Evolutionary conservation across 352 stramenopile genomes (phyloP), one percentile per base, ranked within the genome.

Genomic region (Phytophthora niederhauseri): DNA sequence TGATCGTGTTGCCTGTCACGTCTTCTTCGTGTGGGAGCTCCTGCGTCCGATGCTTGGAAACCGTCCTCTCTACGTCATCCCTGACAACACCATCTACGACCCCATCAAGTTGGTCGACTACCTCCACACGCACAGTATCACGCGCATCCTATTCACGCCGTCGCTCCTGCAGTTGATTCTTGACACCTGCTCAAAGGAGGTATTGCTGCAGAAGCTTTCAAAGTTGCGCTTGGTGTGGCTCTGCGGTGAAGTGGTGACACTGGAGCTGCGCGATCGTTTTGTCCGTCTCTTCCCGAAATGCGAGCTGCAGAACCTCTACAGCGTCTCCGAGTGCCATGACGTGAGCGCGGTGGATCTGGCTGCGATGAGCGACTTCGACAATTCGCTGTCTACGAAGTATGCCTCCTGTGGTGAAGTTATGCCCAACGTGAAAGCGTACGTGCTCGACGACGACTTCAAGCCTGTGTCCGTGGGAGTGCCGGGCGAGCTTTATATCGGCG

Each of bases 11-110:
- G 94, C 92, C 24, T 97, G 88, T 52, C 95, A 97, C 66, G 93
- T 98, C 19, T 98, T 98, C 70, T 98, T 98, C 64, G 91, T 98
- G 3, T 98, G 95, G 95, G 95, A 98, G 62, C 72, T 97, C 50
- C 73, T 98, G 14, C 87, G 94, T 6, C 92, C 95, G 26, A 81
- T 98, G 64, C 85, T 98, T 34, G 81, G 89, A 34, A 97, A 97
- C 64, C 79, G 83, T 60, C 85, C 89, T n/a, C 78, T 97, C 36
- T 93, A 98, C 58, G 77, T 98, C 61, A 97, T 98, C 61, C 94
- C 93, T 6, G 91, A 98, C 60, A 90, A 96, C 61, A 85, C 86
- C 31, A 97, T 98, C 61, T 98, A 97, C 72, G 93, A 98, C 73
- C 93, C 93, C 20, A 53, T 84, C 19, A 81, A 83, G 8, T 80